A percentile compares a stretch with the other conserved stretches of the same genome.
These are phyloP conservation scores for Takashimella tepidaria DNA, from an alignment of 1,284 basidiomycete genomes.

Conservation along the genomic window DNA sequence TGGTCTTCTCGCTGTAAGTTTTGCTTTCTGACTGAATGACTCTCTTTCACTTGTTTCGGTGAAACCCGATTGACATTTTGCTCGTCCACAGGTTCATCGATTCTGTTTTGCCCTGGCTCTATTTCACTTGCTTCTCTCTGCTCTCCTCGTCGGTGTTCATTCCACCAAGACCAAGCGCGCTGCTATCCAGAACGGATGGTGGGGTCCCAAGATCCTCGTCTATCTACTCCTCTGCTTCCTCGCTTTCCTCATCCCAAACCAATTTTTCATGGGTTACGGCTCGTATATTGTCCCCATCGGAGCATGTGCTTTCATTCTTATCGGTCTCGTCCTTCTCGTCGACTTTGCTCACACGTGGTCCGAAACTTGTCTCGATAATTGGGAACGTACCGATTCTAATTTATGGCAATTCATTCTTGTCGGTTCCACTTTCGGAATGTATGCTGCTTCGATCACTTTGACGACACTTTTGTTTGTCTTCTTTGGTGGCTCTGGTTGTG, in stretches of 20 bases:
- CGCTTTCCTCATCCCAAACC: constrained; percentile 62
- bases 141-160: constrained; percentile 75
- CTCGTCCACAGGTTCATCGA: constrained; percentile 72
- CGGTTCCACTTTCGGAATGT: constrained; percentile 86
- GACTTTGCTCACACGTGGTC: constrained; percentile 99
- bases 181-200: constrained; percentile 98
- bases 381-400: constrained; percentile 81
- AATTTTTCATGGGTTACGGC: constrained; percentile 65
- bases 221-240: constrained; percentile 81
- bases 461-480: constrained; percentile 87
- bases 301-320: constrained; percentile 86
- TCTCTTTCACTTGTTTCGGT: background rate
- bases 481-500: constrained; percentile 82
- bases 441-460: constrained; percentile 72
- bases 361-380: constrained; percentile 91
- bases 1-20: constrained; percentile 84
- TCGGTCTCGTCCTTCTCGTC: constrained; percentile 93
- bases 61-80: background rate
- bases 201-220: constrained; percentile 91
- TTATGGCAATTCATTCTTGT: constrained; percentile 97
- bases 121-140: constrained; percentile 78
- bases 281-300: constrained; percentile 89
- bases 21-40: background rate
- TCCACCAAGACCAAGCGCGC: constrained; percentile 88
- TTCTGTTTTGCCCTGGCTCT: constrained; percentile 92